Evolutionary conservation across 1,284 basidiomycete species (phyloP), one percentile per base, ranked within the genome.

Genomic region (Quambalaria eucalypti): DNA sequence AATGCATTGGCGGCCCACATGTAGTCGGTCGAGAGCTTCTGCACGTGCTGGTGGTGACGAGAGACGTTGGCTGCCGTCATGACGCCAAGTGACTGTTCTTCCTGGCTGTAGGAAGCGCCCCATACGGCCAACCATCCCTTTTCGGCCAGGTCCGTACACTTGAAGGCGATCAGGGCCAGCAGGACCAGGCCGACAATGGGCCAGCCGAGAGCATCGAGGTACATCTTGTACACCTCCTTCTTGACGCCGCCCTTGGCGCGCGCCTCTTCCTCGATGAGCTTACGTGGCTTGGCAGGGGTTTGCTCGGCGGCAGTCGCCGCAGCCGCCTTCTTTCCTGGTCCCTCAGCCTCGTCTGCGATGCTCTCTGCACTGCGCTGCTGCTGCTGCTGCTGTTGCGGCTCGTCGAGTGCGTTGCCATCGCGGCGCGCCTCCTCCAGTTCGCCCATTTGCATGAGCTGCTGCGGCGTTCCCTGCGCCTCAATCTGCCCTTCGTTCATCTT

Each of bases 371-470:
- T n/a, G 33, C 33, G 44, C 19, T 38, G 25, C 40, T 63, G 83
- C 77, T 60, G 85, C 42, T 19, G 12, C 14, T 80, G 84, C 58
- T 47, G 57, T 62, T 9, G 19, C 23, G 29, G 25, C 25, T 36
- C 39, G 23, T 46, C 31, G 5, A 19, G 19, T 14, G 39, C 12
- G 10, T 56, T 40, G 4, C 38, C 54, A 23, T 12, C 21, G 21
- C n/a, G 19, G 16, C 33, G 48, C 49, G 51, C 26, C 14, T 42
- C 33, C 49, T 25, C 36, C 19, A 48, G 28, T 28, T 61, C 76
- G 48, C 85, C 83, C 5, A 46, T 30, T 19, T 57, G 55, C 7
- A 44, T 28, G 25, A 62, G 40, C 77, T 65, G 30, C 12, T 36
- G 40, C 25, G 52, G 25, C 19, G 38, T 26, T n/a, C 52, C 55